These are phyloP conservation scores for Hysterangium stoloniferum DNA, from an alignment of 768 basidiomycete species.

Conservation along the genomic window DNA sequence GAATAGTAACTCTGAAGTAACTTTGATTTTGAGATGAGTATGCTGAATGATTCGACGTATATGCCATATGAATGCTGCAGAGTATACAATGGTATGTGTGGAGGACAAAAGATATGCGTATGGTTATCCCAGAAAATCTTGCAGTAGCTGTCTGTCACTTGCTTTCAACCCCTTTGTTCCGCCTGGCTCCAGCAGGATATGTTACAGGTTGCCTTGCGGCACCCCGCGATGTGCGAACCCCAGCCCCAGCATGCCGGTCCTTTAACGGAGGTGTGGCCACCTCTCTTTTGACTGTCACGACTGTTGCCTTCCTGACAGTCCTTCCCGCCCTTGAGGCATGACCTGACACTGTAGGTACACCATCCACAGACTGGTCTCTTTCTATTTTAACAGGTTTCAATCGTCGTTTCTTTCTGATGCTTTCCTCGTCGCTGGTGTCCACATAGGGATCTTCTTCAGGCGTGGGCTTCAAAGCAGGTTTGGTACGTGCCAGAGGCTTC, in stretches of 20 bases:
- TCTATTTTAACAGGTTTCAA: neutral
- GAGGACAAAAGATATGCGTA: neutral
- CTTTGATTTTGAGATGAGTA: too few relatives aligned
- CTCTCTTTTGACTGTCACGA: neutral
- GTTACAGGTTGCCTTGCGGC: neutral
- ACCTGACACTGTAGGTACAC: neutral
- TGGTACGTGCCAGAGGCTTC: slow-evolving; percentile 6
- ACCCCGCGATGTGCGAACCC: neutral
- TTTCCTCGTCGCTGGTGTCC: slow-evolving; percentile 1
- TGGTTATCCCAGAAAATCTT: neutral
- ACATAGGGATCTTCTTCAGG: neutral
- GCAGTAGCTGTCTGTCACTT: neutral
- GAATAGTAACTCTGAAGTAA: too few relatives aligned
- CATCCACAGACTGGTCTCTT: neutral
- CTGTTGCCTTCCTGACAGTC: neutral
- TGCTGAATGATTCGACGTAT: too few relatives aligned
- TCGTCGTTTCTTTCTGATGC: slow-evolving; percentile 3
- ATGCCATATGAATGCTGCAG: too few relatives aligned
- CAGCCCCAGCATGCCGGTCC: neutral
- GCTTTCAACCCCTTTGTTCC: neutral
- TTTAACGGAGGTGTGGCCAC: neutral
- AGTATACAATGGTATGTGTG: too few relatives aligned
- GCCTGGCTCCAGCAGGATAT: neutral
- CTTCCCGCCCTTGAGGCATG: neutral
- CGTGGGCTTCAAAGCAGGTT: neutral